Conservation (phyloP, 257 asterid genomes). For the Marsdenia floribunda region DNA sequence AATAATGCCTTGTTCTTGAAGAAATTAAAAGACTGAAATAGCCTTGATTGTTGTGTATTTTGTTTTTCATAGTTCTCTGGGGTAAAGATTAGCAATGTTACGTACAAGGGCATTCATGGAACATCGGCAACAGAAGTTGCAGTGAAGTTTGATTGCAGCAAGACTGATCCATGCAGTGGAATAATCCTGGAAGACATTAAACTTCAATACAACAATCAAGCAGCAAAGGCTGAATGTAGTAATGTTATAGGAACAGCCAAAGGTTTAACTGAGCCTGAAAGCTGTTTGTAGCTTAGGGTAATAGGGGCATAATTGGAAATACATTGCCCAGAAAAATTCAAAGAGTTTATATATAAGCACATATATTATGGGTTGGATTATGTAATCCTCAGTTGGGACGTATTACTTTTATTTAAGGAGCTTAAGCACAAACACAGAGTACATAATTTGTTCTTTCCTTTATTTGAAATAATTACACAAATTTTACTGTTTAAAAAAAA, state of each 20-base stretch:
- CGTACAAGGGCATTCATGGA: conserved; percentile 25
- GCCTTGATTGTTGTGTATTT: background rate
- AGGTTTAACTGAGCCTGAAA: background rate
- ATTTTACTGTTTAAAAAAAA: too few relatives aligned
- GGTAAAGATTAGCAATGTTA: conserved; percentile 26
- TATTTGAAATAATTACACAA: too few relatives aligned
- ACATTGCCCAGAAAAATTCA: too few relatives aligned
- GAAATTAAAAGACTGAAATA: background rate
- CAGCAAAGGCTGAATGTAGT: background rate
- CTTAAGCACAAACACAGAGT: too few relatives aligned
- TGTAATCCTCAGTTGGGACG: too few relatives aligned
- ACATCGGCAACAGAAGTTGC: conserved; percentile 9
- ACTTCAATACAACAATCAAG: background rate
- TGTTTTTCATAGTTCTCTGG: background rate
- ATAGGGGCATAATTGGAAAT: too few relatives aligned
- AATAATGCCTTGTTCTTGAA: background rate
- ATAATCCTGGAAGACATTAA: background rate
- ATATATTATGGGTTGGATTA: too few relatives aligned
- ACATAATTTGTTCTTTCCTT: too few relatives aligned
- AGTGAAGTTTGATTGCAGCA: background rate
- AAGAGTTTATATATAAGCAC: too few relatives aligned
- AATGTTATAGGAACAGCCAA: background rate
- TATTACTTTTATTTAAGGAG: too few relatives aligned
- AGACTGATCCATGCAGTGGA: background rate
- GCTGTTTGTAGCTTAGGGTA: background rate